A percentile compares a stretch with the other conserved stretches of the same genome.
These are phyloP conservation scores for Golubevia sp. DNA, from an alignment of 1,284 basidiomycete genomes.

Conservation along the genomic window DNA sequence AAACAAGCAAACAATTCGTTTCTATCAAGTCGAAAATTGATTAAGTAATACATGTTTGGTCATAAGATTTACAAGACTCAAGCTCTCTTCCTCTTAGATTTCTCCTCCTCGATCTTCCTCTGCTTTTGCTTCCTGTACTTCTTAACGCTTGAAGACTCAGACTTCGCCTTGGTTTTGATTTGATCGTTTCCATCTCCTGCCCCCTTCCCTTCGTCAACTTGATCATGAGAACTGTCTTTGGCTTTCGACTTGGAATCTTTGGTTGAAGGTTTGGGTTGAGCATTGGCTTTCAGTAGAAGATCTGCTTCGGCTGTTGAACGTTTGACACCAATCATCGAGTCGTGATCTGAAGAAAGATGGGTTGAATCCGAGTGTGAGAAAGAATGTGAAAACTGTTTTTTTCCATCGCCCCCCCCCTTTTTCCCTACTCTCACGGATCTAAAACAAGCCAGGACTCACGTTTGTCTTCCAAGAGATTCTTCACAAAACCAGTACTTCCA, in stretches of 20 bases:
- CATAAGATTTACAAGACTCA: no score
- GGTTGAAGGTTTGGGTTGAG: not conserved
- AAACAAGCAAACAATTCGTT: no score
- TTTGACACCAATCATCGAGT: constrained; percentile 20
- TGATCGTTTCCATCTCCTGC: not conserved
- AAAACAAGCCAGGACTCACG: constrained; percentile 9
- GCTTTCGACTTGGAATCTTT: not conserved
- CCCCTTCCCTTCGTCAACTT: not conserved
- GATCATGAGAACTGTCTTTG: no score
- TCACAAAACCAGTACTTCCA: constrained; percentile 14
- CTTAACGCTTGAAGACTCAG: not conserved
- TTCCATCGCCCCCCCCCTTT: not conserved
- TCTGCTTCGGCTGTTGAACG: constrained; percentile 14
- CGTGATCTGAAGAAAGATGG: constrained; percentile 8
- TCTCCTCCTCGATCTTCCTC: no score
- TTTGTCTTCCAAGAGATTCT: constrained; percentile 11
- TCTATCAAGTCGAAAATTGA: no score
- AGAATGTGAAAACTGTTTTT: not conserved
- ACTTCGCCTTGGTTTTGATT: not conserved
- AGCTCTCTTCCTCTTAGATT: no score
- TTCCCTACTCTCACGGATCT: not conserved
- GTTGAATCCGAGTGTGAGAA: not conserved
- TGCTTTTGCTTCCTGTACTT: not conserved
- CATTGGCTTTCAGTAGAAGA: not conserved
- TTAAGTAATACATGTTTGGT: no score